These are phyloP conservation scores for Botrytis aclada DNA, from an alignment of 2,329 filamentous ascomycete species.

Conservation along the genomic window DNA sequence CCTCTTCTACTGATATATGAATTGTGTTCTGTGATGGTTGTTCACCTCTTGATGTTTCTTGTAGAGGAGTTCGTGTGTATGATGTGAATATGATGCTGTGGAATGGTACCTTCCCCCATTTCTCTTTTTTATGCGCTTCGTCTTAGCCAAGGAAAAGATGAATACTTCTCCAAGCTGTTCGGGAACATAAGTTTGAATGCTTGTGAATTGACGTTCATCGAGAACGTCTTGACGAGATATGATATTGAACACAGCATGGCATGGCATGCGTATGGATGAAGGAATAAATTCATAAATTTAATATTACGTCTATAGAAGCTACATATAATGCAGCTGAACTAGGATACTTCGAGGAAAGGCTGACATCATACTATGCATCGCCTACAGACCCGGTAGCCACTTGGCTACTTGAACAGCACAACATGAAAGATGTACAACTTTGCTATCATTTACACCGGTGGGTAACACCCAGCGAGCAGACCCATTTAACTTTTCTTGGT, in stretches of 20 bases:
- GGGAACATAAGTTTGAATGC: neutral
- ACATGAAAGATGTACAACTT: neutral
- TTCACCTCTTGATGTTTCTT: neutral
- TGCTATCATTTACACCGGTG: neutral
- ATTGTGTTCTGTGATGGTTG: neutral
- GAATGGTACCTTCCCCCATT: neutral
- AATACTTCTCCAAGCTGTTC: neutral
- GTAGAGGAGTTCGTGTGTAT: rapidly evolving
- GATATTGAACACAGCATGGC: neutral
- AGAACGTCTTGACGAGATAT: neutral
- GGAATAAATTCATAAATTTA: neutral
- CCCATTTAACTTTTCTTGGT: rapidly evolving
- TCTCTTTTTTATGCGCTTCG: neutral
- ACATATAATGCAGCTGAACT: neutral
- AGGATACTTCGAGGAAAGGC: neutral
- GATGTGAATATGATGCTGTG: neutral
- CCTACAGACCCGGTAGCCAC: neutral
- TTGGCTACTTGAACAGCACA: neutral
- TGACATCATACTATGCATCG: neutral
- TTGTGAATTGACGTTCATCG: neutral
- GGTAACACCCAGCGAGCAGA: neutral
- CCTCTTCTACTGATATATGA: no score
- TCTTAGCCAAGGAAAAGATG: neutral
- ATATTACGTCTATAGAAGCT: neutral
- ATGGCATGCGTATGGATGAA: neutral